Evolutionary conservation across 345 rosid species (phyloP).

Genomic region (Excoecaria agallocha): DNA sequence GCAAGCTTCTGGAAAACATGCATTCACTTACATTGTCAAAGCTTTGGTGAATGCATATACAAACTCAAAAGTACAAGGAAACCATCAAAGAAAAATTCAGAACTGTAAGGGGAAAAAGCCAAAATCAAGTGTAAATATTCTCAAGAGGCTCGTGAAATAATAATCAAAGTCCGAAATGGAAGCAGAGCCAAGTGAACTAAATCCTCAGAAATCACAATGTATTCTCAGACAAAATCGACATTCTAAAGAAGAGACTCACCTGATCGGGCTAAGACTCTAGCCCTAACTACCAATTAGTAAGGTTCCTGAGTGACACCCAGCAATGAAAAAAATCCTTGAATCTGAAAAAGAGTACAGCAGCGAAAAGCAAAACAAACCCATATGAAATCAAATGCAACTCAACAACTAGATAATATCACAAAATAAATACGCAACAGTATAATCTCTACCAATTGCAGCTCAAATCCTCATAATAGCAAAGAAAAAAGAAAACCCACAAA

Average conservation of each 20-base stretch:
- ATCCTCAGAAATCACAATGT: not conserved
- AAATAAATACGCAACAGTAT: slow-evolving; percentile 1
- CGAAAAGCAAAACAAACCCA: slow-evolving; percentile 24
- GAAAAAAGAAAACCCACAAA: not conserved
- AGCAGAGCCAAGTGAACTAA: not conserved
- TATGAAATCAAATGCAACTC: slow-evolving; percentile 24
- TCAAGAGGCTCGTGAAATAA: not conserved
- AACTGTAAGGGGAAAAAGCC: not conserved
- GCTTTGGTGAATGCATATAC: not conserved
- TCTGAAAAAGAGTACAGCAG: slow-evolving; percentile 17
- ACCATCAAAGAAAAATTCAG: not conserved
- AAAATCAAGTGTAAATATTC: not conserved
- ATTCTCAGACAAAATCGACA: not conserved
- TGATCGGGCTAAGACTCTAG: slow-evolving; percentile 8
- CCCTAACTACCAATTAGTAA: slow-evolving; percentile 14
- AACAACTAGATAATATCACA: not conserved
- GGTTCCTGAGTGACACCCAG: slow-evolving; percentile 15
- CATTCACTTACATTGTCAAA: not conserved
- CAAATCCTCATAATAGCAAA: not conserved
- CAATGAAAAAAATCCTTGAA: not conserved
- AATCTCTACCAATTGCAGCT: slow-evolving; percentile 14
- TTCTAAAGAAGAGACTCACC: slow-evolving; percentile 17
- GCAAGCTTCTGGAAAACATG: not conserved
- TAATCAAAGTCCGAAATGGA: not conserved
- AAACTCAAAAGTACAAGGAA: not conserved